Conservation (phyloP, 805 yeast genomes). For the Yarrowia sp. region DNA sequence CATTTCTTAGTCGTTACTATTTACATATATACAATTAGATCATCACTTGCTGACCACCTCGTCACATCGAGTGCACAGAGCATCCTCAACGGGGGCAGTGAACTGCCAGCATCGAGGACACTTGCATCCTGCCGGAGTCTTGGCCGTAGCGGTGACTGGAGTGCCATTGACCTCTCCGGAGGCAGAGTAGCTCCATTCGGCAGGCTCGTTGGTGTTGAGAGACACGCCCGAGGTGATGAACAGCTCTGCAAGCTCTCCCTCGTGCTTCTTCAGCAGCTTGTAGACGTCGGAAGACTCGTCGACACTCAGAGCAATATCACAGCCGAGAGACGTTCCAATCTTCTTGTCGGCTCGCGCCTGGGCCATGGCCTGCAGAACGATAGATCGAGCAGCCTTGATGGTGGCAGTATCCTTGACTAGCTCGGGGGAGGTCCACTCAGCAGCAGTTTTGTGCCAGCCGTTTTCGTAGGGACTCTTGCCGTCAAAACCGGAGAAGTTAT, state of each 20-base stretch:
- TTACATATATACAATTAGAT: conserved; percentile 33
- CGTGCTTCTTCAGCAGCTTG: conserved; percentile 45
- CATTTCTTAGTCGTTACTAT: neutral
- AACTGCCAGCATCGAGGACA: conserved; percentile 97
- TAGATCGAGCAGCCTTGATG: conserved; percentile 58
- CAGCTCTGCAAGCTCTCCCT: conserved; percentile 61
- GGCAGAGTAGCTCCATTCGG: conserved; percentile 48
- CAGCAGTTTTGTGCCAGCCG: conserved; percentile 55
- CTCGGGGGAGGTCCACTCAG: conserved; percentile 49
- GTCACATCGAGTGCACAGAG: conserved; percentile 72
- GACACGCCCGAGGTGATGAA: conserved; percentile 69
- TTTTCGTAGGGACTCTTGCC: conserved; percentile 57
- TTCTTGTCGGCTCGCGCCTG: conserved; percentile 60
- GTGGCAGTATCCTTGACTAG: conserved; percentile 56
- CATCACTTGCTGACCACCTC: conserved; percentile 46
- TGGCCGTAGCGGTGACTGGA: conserved; percentile 52
- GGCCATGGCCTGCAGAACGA: conserved; percentile 62
- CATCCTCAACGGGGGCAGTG: conserved; percentile 59
- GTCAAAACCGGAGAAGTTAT: conserved; percentile 62
- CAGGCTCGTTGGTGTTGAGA: conserved; percentile 48
- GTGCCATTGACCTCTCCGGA: conserved; percentile 49
- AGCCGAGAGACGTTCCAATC: conserved; percentile 40
- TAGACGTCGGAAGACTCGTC: conserved; percentile 24
- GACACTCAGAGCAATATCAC: conserved; percentile 3
- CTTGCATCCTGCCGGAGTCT: conserved; percentile 59